Conservation (phyloP, 164 flowering plant species). For the Tetracentron sinense region DNA sequence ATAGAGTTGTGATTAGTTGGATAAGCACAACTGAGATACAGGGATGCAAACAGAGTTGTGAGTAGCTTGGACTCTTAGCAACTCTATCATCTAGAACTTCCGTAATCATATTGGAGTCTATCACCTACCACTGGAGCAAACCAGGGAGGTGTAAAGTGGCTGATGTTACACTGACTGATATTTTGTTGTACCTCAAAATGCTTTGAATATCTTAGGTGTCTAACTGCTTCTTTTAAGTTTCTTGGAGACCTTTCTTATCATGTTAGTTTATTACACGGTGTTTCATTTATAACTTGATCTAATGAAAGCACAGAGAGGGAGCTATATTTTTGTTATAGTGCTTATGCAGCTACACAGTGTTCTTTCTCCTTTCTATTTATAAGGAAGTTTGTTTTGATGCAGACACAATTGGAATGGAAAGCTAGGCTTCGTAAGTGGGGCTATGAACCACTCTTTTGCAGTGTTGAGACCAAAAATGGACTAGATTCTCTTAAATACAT, state of each 20-base stretch:
- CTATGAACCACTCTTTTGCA: conserved; percentile 79
- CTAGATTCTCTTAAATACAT: conserved; percentile 51
- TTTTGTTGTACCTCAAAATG: too few relatives aligned
- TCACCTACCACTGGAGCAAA: too few relatives aligned
- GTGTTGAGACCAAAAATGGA: conserved; percentile 66
- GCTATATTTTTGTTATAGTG: background rate
- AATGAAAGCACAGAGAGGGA: background rate
- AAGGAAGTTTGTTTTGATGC: conserved; percentile 18
- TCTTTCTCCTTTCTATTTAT: background rate
- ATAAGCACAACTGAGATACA: too few relatives aligned
- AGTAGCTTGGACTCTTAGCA: too few relatives aligned
- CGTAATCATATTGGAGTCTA: too few relatives aligned
- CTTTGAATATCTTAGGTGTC: too few relatives aligned
- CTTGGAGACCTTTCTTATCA: background rate
- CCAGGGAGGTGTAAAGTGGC: too few relatives aligned
- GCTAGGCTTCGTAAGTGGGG: conserved; percentile 78
- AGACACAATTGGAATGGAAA: conserved; percentile 61
- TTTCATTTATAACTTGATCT: background rate
- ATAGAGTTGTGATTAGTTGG: too few relatives aligned
- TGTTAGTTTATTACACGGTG: background rate
- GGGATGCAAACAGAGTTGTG: too few relatives aligned
- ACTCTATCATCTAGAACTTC: too few relatives aligned
- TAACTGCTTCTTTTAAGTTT: background rate
- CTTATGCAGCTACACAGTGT: background rate
- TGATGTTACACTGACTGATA: too few relatives aligned